These are phyloP conservation scores for Citrus mangshanensis DNA, from an alignment of 345 rosid genomes.

Conservation along the genomic window DNA sequence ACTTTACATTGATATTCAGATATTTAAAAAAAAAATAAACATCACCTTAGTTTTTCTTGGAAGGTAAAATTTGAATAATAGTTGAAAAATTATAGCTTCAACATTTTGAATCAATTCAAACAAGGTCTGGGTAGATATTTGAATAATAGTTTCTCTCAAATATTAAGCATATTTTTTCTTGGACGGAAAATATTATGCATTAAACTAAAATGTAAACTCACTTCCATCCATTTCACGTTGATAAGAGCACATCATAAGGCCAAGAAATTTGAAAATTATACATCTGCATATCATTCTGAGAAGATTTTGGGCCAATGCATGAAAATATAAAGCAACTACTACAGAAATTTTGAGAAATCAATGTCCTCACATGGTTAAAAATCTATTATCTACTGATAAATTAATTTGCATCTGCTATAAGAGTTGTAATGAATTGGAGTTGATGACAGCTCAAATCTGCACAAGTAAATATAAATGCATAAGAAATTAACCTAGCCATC, in stretches of 20 bases:
- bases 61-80: no score
- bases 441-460: slow-evolving; percentile 26
- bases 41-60: no score
- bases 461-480: not conserved
- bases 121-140: no score
- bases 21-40: no score
- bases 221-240: not conserved
- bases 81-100: no score
- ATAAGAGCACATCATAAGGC: not conserved
- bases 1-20: no score
- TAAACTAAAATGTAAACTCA: not conserved
- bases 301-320: not conserved
- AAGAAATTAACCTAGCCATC: not conserved
- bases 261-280: not conserved
- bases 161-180: no score
- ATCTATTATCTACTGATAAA: not conserved
- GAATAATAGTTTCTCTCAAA: no score
- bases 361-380: not conserved
- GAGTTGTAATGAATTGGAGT: slow-evolving; percentile 10
- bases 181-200: no score
- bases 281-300: not conserved
- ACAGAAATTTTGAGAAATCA: not conserved
- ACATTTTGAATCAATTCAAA: no score
- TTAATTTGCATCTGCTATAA: not conserved
- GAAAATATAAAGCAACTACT: no score